Percentiles rank a stretch among this genome's conserved stretches.
phyloP scores from a whole-genome alignment of 148 eudicot species.

The Rhododendron simsii region DNA sequence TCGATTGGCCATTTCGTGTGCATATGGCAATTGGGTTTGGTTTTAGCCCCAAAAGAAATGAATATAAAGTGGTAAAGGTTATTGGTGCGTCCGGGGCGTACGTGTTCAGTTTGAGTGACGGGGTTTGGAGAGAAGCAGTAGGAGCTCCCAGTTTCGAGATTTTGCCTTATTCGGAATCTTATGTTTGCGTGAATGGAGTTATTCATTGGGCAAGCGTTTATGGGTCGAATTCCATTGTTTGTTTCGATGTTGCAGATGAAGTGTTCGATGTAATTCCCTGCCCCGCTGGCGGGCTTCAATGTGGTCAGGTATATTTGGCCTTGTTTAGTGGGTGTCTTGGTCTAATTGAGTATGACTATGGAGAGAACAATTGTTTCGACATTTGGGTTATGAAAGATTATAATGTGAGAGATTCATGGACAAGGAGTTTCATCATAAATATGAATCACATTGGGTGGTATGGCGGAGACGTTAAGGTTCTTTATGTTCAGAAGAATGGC shows the following conservation, averaged over 20 bases:
- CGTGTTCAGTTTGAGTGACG: not conserved
- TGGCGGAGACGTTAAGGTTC: no score
- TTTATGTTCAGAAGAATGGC: not conserved
- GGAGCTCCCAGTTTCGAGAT: not conserved
- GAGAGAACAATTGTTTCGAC: no score
- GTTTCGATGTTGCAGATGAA: not conserved
- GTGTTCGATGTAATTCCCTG: not conserved
- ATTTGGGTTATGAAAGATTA: conserved; percentile 2
- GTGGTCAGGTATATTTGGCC: not conserved
- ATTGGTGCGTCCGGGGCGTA: not conserved
- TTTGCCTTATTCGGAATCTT: no score
- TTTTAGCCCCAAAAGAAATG: not conserved
- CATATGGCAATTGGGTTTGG: not conserved
- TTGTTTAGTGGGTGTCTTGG: not conserved
- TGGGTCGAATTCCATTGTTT: not conserved
- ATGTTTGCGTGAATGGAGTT: not conserved
- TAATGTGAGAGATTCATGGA: not conserved
- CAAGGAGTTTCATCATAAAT: not conserved
- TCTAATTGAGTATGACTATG: not conserved
- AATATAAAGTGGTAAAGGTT: not conserved
- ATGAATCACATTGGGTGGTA: not conserved
- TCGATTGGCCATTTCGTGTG: not conserved
- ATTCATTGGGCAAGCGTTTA: not conserved
- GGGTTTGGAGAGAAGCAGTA: not conserved
- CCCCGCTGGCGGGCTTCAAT: not conserved